Base-by-base conservation (phyloP, 1,284 basidiomycete species). In the Papiliotrema laurentii region DNA sequence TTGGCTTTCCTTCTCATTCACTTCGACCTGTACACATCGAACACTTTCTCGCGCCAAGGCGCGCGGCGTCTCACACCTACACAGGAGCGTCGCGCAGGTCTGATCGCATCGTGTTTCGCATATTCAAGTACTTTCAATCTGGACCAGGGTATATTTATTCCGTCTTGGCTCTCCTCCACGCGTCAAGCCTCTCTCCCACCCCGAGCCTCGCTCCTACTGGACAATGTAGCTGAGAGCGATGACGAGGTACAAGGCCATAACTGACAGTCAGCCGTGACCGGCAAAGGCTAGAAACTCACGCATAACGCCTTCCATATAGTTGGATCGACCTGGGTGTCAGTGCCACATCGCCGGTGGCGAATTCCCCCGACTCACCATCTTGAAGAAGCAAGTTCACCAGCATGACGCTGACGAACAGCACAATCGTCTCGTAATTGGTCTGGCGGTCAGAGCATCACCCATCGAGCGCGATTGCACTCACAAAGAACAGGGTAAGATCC, bases 351-450 rank as follows among this genome's bases (percentile, higher is more conserved):
- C 21, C 13, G 39, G 11, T 9, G 10, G 16, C 30, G 16, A 9
- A 31, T 31, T 16, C 16, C 26, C 54, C 43, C 9, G n/a, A 49
- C 52, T 49, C 47, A 51, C 79, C 84, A 50, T 70, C 84, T 80
- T 85, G 83, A 52, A 88, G 80, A 14, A 89, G 76, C 22, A 87
- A 80, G 69, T 88, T 88, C 48, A 87, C 86, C 18, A 92, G 80
- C 54, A 92, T 75, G 24, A 91, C 87, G 7, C 87, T 88, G 21
- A 87, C 85, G 63, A 93, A 92, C 51, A 93, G 78, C 43, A 81
- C 76, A 51, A 91, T 82, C 2, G 89, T 93, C 82, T 89, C 72
- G 22, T 69, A 69, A n/a, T n/a, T n/a, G 50, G 66, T 65, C 14
- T n/a, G n/a, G 28, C 24, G 11, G 13, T 27, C 3, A n/a, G 14